Evolutionary conservation across 495 filamentous ascomycete genomes (phyloP).

Genomic region (Annulohypoxylon stygium): DNA sequence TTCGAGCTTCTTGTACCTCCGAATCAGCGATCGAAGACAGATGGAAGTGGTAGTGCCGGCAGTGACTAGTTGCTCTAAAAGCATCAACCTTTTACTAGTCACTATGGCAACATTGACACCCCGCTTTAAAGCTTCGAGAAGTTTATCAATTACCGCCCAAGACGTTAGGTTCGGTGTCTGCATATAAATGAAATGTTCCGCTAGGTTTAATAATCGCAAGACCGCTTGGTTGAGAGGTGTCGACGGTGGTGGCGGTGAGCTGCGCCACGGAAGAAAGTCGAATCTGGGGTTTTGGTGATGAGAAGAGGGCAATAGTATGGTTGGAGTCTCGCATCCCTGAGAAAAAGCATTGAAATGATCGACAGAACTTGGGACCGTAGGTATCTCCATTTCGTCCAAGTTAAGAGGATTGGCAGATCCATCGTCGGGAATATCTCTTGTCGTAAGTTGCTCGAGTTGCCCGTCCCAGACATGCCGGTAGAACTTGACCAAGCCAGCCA

Average conservation of each 20-base stretch:
- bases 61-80: constrained; percentile 78
- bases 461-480: constrained; percentile 69
- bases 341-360: constrained; percentile 22
- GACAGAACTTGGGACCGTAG: constrained; percentile 30
- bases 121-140: constrained; percentile 66
- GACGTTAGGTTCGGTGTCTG: constrained; percentile 81
- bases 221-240: constrained; percentile 78
- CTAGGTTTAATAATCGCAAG: constrained; percentile 64
- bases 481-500: constrained; percentile 68
- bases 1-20: constrained; percentile 56
- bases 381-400: constrained; percentile 25
- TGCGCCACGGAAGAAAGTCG: constrained; percentile 60
- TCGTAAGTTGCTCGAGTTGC: constrained; percentile 43
- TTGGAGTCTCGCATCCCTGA: constrained; percentile 48
- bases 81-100: constrained; percentile 76
- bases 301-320: constrained; percentile 75
- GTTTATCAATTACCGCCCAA: constrained; percentile 64
- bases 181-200: constrained; percentile 68
- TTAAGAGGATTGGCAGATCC: constrained; percentile 13
- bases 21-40: constrained; percentile 67
- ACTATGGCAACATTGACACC: constrained; percentile 73
- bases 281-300: constrained; percentile 73
- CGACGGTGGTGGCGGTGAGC: constrained; percentile 59
- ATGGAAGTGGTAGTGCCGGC: constrained; percentile 73
- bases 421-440: background rate